phyloP scores from a whole-genome alignment of 2,329 filamentous ascomycete species.

The Pseudocercospora eumusae region DNA sequence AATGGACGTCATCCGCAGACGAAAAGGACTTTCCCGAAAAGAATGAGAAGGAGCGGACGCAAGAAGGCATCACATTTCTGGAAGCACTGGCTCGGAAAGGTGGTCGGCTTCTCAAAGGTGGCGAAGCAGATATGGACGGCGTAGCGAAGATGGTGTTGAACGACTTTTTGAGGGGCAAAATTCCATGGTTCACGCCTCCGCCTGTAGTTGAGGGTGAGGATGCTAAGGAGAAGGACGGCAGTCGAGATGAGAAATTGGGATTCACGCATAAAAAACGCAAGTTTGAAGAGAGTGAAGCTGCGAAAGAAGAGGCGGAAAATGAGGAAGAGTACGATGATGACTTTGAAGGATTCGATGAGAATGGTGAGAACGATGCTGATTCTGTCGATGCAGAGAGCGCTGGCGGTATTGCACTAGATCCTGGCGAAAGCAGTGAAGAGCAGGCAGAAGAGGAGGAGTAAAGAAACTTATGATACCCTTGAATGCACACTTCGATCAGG shows the following conservation, averaged over 20 bases:
- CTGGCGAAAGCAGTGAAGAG: conserved; percentile 19
- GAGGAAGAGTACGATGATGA: conserved; percentile 32
- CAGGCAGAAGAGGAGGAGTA: conserved; percentile 12
- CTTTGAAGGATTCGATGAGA: conserved; percentile 39
- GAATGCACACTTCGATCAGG: not conserved
- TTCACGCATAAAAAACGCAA: conserved; percentile 83
- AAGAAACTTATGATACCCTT: conserved; percentile 21
- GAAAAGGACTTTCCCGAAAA: conserved; percentile 29
- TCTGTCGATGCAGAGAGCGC: conserved; percentile 14
- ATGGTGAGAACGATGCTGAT: conserved; percentile 38
- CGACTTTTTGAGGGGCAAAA: conserved; percentile 91
- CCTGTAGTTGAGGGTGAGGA: conserved; percentile 56
- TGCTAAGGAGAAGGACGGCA: conserved; percentile 53
- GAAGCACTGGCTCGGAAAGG: conserved; percentile 84
- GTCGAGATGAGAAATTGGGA: conserved; percentile 74
- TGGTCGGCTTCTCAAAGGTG: conserved; percentile 81
- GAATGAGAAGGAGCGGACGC: conserved; percentile 39
- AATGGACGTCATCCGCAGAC: conserved; percentile 57
- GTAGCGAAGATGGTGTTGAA: conserved; percentile 97
- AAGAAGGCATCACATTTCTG: conserved; percentile 76
- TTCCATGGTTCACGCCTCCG: conserved; percentile 91
- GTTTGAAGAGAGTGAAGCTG: conserved; percentile 39
- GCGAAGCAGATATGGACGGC: conserved; percentile 92
- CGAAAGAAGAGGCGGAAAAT: conserved; percentile 37
- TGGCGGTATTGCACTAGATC: conserved; percentile 18